Base-by-base conservation (phyloP, 2,329 filamentous ascomycete species). In the Elsinoe australis region DNA sequence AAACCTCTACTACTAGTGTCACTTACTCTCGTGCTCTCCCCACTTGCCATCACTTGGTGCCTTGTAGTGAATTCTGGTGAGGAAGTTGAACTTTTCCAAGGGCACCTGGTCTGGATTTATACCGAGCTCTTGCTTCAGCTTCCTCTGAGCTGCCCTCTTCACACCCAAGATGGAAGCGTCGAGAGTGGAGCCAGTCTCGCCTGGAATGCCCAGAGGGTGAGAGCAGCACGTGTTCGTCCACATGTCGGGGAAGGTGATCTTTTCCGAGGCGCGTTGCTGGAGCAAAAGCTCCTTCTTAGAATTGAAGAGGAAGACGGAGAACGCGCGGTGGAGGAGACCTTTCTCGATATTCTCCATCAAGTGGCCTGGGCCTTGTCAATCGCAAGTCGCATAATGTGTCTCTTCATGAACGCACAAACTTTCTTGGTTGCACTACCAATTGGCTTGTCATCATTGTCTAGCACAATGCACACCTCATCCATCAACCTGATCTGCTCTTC, bases 191-290 rank as follows among this genome's bases (percentile, higher is more conserved):
- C 92, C 92, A 19, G 87, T 94, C 78, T 98, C 92, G 55, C 84
- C 83, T 6, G 92, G 85, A 56, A 95, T 85, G 49, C 87, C 86
- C 52, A 98, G 77, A 4, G 92, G 92, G 68, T 98, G 92, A 31
- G 92, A 98, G 75, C 92, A 98, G 77, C 92, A 98, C 24, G 92
- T 98, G 71, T 98, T 98, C 55, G 92, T 98, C 92, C 92, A 98
- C 83, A 95, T 89, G 65, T 95, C 87, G n/a, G 92, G 90, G 71
- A 98, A 98, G 5, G 92, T 98, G 64, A 98, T 98, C 75, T 98
- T 98, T 72, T 96, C 90, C 32, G 82, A 73, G 21, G 92, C 92
- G 57, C 92, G 85, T 73, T 96, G 92, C 71, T 98, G 92, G 45
- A 98, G 80, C 35, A 98, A 83, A 52, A 96, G 75, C 59, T 88